A percentile compares a stretch with the other conserved stretches of the same genome.
Evolutionary conservation across 2,329 filamentous ascomycete species (phyloP).

Genomic region (Colletotrichum gigasporum): DNA sequence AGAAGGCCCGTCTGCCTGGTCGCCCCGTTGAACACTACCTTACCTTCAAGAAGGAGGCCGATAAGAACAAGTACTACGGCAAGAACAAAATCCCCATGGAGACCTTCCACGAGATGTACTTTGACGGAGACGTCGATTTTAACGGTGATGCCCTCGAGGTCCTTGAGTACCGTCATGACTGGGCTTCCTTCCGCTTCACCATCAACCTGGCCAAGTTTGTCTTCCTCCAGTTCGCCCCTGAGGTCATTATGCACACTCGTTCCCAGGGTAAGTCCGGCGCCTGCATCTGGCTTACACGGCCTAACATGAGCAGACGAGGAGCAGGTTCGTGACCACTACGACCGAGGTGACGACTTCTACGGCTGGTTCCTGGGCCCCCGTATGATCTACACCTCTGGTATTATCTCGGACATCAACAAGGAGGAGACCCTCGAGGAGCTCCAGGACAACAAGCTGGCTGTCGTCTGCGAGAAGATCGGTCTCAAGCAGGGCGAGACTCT

Average conservation of each 20-base stretch:
- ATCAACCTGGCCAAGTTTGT: conserved; percentile 81
- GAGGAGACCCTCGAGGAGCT: conserved; percentile 87
- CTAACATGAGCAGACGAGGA: conserved; percentile 73
- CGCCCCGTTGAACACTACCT: conserved; percentile 85
- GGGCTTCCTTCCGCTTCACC: conserved; percentile 88
- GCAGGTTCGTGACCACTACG: conserved; percentile 90
- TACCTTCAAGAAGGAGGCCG: conserved; percentile 67
- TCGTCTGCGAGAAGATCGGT: conserved; percentile 89
- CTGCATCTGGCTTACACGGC: background rate
- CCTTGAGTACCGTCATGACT: conserved; percentile 88
- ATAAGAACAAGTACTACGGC: conserved; percentile 70
- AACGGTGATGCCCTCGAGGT: conserved; percentile 85
- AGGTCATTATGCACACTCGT: conserved; percentile 75
- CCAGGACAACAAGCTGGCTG: conserved; percentile 88
- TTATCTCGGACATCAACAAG: conserved; percentile 81
- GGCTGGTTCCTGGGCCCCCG: conserved; percentile 90
- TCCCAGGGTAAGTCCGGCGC: conserved; percentile 70
- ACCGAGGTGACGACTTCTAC: conserved; percentile 92
- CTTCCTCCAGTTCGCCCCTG: conserved; percentile 80
- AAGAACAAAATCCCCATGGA: conserved; percentile 80
- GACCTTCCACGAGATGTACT: conserved; percentile 93
- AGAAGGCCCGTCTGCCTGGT: conserved; percentile 82
- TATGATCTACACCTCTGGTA: conserved; percentile 92
- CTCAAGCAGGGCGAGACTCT: conserved; percentile 77
- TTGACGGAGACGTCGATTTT: conserved; percentile 86